phyloP scores from a whole-genome alignment of 768 basidiomycete species.

The Calocybe indica region DNA sequence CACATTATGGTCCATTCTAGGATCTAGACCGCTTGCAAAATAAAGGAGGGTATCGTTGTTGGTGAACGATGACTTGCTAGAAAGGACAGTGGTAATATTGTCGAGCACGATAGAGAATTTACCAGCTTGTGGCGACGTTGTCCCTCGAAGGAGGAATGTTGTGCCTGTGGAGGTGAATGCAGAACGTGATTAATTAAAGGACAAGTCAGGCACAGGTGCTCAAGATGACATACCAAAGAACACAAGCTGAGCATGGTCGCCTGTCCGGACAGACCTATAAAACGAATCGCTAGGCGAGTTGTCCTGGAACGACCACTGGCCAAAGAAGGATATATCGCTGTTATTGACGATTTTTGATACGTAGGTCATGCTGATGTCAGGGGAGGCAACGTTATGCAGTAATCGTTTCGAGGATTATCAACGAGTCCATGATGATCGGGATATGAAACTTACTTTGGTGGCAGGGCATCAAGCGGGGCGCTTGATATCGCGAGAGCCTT shows the following conservation, averaged over 20 bases:
- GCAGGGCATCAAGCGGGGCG: conserved; percentile 15
- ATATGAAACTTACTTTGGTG: conserved; percentile 23
- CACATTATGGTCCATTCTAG: conserved; percentile 40
- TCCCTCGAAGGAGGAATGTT: conserved; percentile 54
- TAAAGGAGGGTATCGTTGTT: conserved; percentile 52
- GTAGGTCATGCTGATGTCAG: conserved; percentile 23
- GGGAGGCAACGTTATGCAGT: not conserved
- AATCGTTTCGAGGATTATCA: not conserved
- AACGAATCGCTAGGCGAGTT: conserved; percentile 7
- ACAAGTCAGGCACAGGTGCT: conserved; percentile 1
- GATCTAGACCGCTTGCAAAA: conserved; percentile 55
- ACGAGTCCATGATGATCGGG: not conserved
- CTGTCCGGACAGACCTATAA: conserved; percentile 28
- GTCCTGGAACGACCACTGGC: conserved; percentile 45
- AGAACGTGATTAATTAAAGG: not conserved
- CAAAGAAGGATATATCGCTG: conserved; percentile 41
- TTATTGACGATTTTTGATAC: conserved; percentile 35
- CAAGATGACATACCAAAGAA: conserved; percentile 41
- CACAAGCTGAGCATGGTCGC: conserved; percentile 34
- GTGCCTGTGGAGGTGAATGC: conserved; percentile 36
- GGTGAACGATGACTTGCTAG: conserved; percentile 48
- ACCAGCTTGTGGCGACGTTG: conserved; percentile 51
- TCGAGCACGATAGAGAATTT: conserved; percentile 47
- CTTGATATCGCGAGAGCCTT: conserved; percentile 43
- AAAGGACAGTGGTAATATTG: conserved; percentile 37